Evolutionary conservation across 1,139 yeast genomes (phyloP), one percentile per base, ranked within the genome.

Genomic region (Debaryomyces sp.): DNA sequence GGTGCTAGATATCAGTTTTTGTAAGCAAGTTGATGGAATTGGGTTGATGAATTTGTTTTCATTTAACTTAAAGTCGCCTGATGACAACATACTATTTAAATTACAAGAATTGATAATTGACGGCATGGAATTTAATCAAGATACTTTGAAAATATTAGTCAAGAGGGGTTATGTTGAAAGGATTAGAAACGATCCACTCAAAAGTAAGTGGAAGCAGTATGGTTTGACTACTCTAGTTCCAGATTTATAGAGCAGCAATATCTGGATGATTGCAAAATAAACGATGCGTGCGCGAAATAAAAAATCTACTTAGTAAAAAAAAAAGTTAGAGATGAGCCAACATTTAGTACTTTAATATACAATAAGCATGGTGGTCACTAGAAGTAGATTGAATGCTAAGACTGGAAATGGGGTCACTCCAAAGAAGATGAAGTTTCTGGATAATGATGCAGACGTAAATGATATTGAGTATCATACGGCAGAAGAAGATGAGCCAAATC

Each of bases 1-100:
- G 12, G 44, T 59, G 2, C 54, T 75, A 18, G 80, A 75, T 51
- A 50, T 75, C 10, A 71, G 79, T 50, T 74, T 71, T 49, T 71
- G 75, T 49, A 50, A 48, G 3, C 62, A 57, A 39, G 58, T 75
- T 4, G 71, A 70, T 46, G 80, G 80, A 0, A 63, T 70, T 21
- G 78, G 78, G 1, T 57, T 75, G n/a, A 63, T 75, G 48, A 67
- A 64, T 46, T 54, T 75, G 13, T 64, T 73, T 26, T 50, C 53
- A 17, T 46, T 48, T 30, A 44, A 41, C 17, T 30, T 21, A 12
- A 33, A 40, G 2, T 40, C 46, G 6, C 38, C 43, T n/a, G 32
- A 30, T 8, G 27, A 33, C n/a, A 39, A 24, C 33, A 35, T 12
- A 39, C 43, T 22, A 39, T 54, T 55, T 50, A 44, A 45, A 29